Evolutionary conservation across 2,329 filamentous ascomycete genomes (phyloP), one percentile per base, ranked within the genome.

Genomic region (Sphaerulina vaccinii): DNA sequence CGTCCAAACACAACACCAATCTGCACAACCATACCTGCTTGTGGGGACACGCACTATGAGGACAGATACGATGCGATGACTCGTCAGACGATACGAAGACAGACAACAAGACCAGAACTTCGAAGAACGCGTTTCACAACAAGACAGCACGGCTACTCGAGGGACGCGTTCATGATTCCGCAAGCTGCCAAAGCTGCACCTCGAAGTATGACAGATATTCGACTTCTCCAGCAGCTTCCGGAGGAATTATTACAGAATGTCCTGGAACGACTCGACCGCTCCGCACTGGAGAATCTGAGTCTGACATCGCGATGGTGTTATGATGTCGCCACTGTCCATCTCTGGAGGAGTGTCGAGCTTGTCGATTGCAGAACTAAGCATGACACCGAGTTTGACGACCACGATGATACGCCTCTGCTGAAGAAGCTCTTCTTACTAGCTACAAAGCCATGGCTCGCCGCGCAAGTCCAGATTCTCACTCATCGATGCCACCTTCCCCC

Each of bases 401-500:
- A 71, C 51, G 69, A 70, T 48, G 74, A 77, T 52, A 73, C 68
- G 9, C 71, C 71, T 5, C 66, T 76, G 10, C 68, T 76, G 36
- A 65, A 65, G 54, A 75, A 73, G 59, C 60, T 77, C 19, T 61
- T 70, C 11, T 56, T 75, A 6, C 60, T 77, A 24, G 71, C 71
- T 4, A 69, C 59, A 67, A 74, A 73, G 29, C 69, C 72, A 13
- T 51, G 52, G 11, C 62, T 77, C 10, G 74, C 74, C 1, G 61
- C 68, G 8, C 70, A 71, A 49, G 74, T 77, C 8, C 70, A 72
- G 8, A 64, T 63, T 4, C 56, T 77, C 5, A 74, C 69, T 9
- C 73, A 77, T 58, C 71, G 72, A 19, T 77, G 75, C 58, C 74
- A 76, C 54, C 61, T 76, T 1, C 72, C 73, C 1, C 67, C 70